phyloP scores from a whole-genome alignment of 495 filamentous ascomycete species.

The Astrothelium subdiscretum region DNA sequence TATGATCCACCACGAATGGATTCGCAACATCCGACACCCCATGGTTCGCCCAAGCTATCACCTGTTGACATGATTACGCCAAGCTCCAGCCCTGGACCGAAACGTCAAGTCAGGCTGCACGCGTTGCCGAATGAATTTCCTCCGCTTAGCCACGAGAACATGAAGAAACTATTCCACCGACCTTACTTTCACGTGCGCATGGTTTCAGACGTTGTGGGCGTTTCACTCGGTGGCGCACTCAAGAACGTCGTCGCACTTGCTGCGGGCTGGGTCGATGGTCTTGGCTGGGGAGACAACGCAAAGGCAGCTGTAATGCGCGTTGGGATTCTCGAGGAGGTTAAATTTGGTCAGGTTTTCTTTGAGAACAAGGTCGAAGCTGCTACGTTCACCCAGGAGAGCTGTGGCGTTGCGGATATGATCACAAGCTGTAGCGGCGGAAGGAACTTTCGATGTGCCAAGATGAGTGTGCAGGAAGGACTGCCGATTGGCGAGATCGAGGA shows the following conservation, averaged over 20 bases:
- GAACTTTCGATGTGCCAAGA: slow-evolving; percentile 88
- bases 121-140: slow-evolving; percentile 71
- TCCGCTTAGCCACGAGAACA: slow-evolving; percentile 62
- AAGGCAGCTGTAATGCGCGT: slow-evolving; percentile 96
- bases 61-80: slow-evolving; percentile 47
- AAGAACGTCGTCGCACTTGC: slow-evolving; percentile 97
- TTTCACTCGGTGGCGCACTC: slow-evolving; percentile 86
- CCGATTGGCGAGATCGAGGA: slow-evolving; percentile 79
- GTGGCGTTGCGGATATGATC: slow-evolving; percentile 91
- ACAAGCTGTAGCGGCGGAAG: slow-evolving; percentile 84
- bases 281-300: slow-evolving; percentile 96
- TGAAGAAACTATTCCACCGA: slow-evolving; percentile 82
- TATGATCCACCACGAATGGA: slow-evolving; percentile 87
- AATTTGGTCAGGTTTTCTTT: slow-evolving; percentile 90
- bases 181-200: slow-evolving; percentile 96
- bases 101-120: slow-evolving; percentile 41
- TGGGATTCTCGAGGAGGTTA: slow-evolving; percentile 86
- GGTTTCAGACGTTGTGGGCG: slow-evolving; percentile 85
- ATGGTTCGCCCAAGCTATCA: slow-evolving; percentile 40
- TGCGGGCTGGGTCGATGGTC: slow-evolving; percentile 87
- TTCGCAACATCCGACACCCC: slow-evolving; percentile 57
- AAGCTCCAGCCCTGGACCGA: slow-evolving; percentile 13
- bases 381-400: slow-evolving; percentile 93
- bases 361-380: slow-evolving; percentile 58
- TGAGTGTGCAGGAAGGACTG: slow-evolving; percentile 67